phyloP scores from a whole-genome alignment of 176 grass and related monocot genomes.

The Phyllostachys edulis region DNA sequence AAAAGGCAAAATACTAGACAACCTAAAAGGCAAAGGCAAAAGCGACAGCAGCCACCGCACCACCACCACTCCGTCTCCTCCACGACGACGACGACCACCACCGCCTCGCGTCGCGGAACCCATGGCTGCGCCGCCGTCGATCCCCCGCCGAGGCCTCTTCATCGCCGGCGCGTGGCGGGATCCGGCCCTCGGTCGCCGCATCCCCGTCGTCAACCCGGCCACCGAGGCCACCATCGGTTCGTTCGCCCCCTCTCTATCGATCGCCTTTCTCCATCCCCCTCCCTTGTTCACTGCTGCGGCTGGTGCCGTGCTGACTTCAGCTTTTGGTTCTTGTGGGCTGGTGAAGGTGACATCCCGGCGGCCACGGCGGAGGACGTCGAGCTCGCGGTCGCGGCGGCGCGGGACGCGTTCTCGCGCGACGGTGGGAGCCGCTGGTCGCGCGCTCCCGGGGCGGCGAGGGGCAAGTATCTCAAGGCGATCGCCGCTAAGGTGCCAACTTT shows the following conservation, averaged over 20 bases:
- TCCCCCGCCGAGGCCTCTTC: constrained; percentile 77
- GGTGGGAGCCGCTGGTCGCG: constrained; percentile 70
- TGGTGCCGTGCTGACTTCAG: not conserved
- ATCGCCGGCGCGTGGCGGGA: constrained; percentile 86
- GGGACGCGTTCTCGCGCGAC: constrained; percentile 57
- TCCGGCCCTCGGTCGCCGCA: constrained; percentile 55
- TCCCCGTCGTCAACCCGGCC: constrained; percentile 83
- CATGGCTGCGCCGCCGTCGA: constrained; percentile 34
- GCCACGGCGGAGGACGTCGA: constrained; percentile 91
- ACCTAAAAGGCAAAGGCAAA: not conserved
- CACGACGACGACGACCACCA: not conserved
- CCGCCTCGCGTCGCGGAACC: not conserved
- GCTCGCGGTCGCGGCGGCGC: constrained; percentile 78
- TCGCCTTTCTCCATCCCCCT: no score
- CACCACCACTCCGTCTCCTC: not conserved
- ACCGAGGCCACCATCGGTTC: constrained; percentile 75
- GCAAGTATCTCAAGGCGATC: constrained; percentile 83
- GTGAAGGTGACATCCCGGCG: constrained; percentile 80
- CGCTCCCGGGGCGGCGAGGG: constrained; percentile 50
- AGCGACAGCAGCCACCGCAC: not conserved
- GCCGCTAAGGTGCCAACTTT: constrained; percentile 56
- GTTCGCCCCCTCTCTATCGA: not conserved
- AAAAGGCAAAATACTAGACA: not conserved
- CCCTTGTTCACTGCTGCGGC: not conserved
- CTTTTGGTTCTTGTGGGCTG: not conserved